These are phyloP conservation scores for Garcileccinum viscosum DNA, from an alignment of 1,284 basidiomycete species.

Conservation along the genomic window DNA sequence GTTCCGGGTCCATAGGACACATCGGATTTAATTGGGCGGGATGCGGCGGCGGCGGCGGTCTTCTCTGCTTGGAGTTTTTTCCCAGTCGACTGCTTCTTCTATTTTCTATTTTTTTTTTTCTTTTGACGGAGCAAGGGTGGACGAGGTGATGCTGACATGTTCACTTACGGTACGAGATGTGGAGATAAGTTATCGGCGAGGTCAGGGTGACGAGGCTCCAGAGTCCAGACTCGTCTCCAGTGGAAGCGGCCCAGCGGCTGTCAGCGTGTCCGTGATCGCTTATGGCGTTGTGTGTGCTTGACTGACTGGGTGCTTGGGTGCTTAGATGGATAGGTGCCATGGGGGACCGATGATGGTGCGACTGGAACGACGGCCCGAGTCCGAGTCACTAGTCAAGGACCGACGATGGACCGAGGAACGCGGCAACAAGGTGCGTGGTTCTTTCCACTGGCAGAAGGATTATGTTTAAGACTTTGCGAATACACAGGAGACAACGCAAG, in stretches of 20 bases:
- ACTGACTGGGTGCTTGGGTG: not conserved
- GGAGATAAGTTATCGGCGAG: not conserved
- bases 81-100: not conserved
- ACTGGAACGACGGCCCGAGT: too few species aligned
- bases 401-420: too few species aligned
- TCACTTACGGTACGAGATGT: not conserved
- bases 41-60: not conserved
- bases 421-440: too few species aligned
- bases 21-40: not conserved
- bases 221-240: not conserved
- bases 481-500: too few species aligned
- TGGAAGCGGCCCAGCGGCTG: too few species aligned
- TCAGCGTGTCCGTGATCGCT: too few species aligned
- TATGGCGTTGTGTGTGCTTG: not conserved
- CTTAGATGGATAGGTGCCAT: not conserved
- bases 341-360: not conserved
- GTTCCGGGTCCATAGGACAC: not conserved
- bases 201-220: not conserved
- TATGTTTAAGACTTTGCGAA: too few species aligned
- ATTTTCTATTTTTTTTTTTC: not conserved
- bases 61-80: not conserved
- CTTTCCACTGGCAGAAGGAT: too few species aligned
- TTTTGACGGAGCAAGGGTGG: not conserved
- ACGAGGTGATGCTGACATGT: not conserved
- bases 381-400: too few species aligned